A percentile compares a stretch with the other conserved stretches of the same genome.
These are phyloP conservation scores for Yamagishiella unicocca DNA, from an alignment of 139 green algal genomes.

Conservation along the genomic window DNA sequence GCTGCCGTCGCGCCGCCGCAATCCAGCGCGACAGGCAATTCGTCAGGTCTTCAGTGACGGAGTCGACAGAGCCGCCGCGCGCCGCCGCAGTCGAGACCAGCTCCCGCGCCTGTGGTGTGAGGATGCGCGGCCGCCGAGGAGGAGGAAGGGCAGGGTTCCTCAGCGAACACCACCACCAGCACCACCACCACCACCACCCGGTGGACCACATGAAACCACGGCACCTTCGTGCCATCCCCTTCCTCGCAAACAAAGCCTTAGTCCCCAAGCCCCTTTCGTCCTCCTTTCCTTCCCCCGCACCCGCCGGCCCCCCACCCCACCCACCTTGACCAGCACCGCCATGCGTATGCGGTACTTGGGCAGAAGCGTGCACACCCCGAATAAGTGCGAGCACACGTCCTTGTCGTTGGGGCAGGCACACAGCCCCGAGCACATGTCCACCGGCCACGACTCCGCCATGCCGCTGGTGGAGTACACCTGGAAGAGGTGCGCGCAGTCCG, in stretches of 20 bases:
- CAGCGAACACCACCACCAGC: too few relatives aligned
- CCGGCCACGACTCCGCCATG: slow-evolving; percentile 23
- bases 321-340: slow-evolving; percentile 32
- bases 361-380: neutral
- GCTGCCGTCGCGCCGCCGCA: too few relatives aligned
- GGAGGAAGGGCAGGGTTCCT: too few relatives aligned
- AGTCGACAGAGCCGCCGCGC: neutral
- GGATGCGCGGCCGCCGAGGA: too few relatives aligned
- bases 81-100: neutral
- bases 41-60: neutral
- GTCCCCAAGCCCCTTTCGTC: too few relatives aligned
- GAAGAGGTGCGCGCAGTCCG: slow-evolving; percentile 22
- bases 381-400: slow-evolving; percentile 39
- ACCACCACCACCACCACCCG: too few relatives aligned
- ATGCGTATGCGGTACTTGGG: slow-evolving; percentile 6
- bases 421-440: slow-evolving; percentile 15
- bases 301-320: neutral
- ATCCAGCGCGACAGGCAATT: neutral
- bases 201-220: too few relatives aligned
- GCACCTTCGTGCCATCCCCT: too few relatives aligned
- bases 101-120: neutral
- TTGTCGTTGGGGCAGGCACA: slow-evolving; percentile 45
- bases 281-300: too few relatives aligned
- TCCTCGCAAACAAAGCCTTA: too few relatives aligned
- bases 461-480: slow-evolving; percentile 19